These are phyloP conservation scores for Penicillium taxi DNA, from an alignment of 495 filamentous ascomycete genomes.

Conservation along the genomic window DNA sequence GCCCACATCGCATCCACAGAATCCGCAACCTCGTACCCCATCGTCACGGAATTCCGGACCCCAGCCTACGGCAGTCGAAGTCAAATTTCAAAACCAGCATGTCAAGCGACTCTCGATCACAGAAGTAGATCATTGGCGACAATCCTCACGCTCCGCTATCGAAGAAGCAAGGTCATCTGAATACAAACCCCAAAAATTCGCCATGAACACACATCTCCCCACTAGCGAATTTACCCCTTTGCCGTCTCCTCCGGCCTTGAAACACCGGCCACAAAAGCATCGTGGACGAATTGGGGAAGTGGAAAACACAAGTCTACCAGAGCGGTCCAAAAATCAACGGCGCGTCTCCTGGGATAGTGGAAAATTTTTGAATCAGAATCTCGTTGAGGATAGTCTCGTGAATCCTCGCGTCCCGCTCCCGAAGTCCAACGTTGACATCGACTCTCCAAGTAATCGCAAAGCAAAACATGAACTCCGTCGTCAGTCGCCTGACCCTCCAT, in stretches of 20 bases:
- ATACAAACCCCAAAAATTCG: constrained; percentile 24
- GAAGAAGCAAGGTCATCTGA: constrained; percentile 30
- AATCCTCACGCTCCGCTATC: constrained; percentile 21
- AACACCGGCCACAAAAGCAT: constrained; percentile 38
- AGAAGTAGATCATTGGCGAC: constrained; percentile 33
- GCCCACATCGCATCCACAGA: neutral
- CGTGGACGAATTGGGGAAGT: constrained; percentile 27
- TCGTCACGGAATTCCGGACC: constrained; percentile 21
- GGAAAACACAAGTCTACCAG: constrained; percentile 13
- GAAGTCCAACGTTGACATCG: constrained; percentile 6
- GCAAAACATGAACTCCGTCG: constrained; percentile 8
- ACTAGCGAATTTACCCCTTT: constrained; percentile 23
- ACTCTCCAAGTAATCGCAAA: constrained; percentile 19
- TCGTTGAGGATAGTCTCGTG: constrained; percentile 5
- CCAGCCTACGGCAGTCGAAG: constrained; percentile 28
- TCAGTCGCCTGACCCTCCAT: constrained; percentile 4
- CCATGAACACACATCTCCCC: constrained; percentile 21
- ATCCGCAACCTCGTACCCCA: constrained; percentile 24
- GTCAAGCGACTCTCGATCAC: constrained; percentile 35
- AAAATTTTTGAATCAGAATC: constrained; percentile 28
- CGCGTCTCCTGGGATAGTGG: constrained; percentile 42
- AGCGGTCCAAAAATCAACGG: constrained; percentile 27
- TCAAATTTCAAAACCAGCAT: constrained; percentile 32
- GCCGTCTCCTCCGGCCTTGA: constrained; percentile 37
- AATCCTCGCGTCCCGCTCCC: constrained; percentile 4